Evolutionary conservation across 768 basidiomycete species (phyloP), one percentile per base, ranked within the genome.

Genomic region (Auriculariales sp.): DNA sequence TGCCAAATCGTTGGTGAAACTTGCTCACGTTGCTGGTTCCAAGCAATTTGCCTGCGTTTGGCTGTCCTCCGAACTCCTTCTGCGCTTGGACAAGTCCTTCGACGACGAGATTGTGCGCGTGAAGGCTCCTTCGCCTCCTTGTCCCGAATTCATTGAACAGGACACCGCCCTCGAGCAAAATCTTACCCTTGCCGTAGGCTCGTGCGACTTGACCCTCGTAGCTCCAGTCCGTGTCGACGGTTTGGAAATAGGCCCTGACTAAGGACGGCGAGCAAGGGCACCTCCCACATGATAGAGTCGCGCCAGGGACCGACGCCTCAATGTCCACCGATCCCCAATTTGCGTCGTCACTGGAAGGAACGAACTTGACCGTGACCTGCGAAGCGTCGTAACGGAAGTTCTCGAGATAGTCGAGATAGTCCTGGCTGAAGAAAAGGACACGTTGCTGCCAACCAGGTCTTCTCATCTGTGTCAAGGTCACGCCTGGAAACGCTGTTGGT

Each of bases 241-340:
- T 71, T 17, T 66, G 71, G 66, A 94, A 99, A 66, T 89, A 94
- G 17, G 79, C 78, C 62, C n/a, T 99, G 91, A 58, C 87, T 90
- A 47, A 99, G 68, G 54, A 79, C 79, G 12, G 91, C 81, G 90
- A 98, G 92, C 47, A 98, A 68, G 1, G 91, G 93, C 1, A 97
- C 91, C 66, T 98, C 95, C 81, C 94, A 99, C 25, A 95, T 68
- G 51, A 98, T 94, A 5, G 86, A 74, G 55, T 92, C 87, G 0
- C 66, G 65, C 90, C 90, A 93, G 4, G 71, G 72, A 5, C 89
- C 92, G 27, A 58, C 4, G 77, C 75, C 53, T 80, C 77, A 48
- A 99, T 83, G 56, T 88, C 78, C 30, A 93, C 64, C 30, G 66
- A 62, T 3, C 91, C 93, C 50, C 62, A 59, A 48, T 56, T 62